Evolutionary conservation across 2,329 filamentous ascomycete species (phyloP), one percentile per base, ranked within the genome.

Genomic region (Colletotrichum viniferum): DNA sequence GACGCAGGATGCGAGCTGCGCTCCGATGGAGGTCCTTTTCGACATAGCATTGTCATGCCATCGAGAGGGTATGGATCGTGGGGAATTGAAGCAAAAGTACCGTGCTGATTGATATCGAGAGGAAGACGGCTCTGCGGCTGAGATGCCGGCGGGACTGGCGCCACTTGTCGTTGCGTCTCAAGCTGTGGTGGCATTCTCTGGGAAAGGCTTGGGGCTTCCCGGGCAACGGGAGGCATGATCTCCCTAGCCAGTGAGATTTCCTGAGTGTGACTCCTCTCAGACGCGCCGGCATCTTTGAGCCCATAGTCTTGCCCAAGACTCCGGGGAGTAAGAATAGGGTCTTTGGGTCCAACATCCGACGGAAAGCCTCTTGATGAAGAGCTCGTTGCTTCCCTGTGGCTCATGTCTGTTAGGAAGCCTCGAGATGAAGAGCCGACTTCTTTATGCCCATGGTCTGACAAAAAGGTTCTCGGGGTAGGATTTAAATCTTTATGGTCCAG

Each of bases 11-110:
- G 84, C 6, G 86, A 87, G 76, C 84, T 85, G 43, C 83, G 84
- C 89, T 96, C 84, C 86, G 91, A 85, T 18, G 82, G 81, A 52
- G 93, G 90, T 5, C 92, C 94, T 52, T 94, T 93, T 75, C 96
- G 92, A 84, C 96, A 98, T 77, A 98, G 94, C 91, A 98, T 98
- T 0, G 96, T 98, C 96, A 98, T 98, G 6, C 96, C 96, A 82
- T 98, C 96, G 83, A 94, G 92, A 0, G 96, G 96, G 82, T 98
- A 98, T 12, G 97, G 95, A 79, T 98, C 97, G 80, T 98, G 96
- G 16, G 96, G 96, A 4, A 98, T 91, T 16, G 91, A 85, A 5
- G 92, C 88, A 75, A 95, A 91, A 28, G 92, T 89, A 4, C 89
- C 90, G 63, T 85, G 82, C 77, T 96, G 92, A 71, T 86, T 87